Evolutionary conservation across 2,329 filamentous ascomycete genomes (phyloP).

Genomic region (Talaromyces islandicus): DNA sequence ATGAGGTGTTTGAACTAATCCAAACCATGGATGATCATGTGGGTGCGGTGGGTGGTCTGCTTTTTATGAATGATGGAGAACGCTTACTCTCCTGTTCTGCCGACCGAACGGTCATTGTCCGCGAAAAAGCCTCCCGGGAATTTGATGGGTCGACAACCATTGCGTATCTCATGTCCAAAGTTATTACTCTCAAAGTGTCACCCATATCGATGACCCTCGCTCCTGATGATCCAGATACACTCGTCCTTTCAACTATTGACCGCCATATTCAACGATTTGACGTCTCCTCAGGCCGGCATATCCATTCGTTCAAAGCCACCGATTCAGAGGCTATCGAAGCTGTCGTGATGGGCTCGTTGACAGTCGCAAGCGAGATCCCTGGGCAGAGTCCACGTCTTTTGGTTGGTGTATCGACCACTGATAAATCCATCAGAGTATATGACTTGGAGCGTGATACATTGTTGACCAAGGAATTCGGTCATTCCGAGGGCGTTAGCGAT

Average conservation of each 20-base stretch:
- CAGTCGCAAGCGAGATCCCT: conserved; percentile 50
- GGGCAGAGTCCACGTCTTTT: conserved; percentile 60
- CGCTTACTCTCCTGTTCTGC: conserved; percentile 79
- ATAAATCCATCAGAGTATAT: conserved; percentile 92
- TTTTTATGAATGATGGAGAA: conserved; percentile 65
- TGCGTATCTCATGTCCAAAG: conserved; percentile 70
- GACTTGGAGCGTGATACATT: conserved; percentile 70
- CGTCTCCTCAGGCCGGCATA: conserved; percentile 61
- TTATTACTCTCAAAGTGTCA: conserved; percentile 77
- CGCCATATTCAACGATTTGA: conserved; percentile 55
- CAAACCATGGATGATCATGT: conserved; percentile 92
- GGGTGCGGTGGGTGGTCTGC: conserved; percentile 71
- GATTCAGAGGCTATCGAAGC: conserved; percentile 76
- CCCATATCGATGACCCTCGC: conserved; percentile 77
- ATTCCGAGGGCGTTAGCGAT: conserved; percentile 88
- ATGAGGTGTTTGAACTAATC: conserved; percentile 64
- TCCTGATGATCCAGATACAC: conserved; percentile 51
- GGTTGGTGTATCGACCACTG: conserved; percentile 84
- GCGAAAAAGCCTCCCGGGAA: conserved; percentile 69
- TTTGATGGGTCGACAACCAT: conserved; percentile 48
- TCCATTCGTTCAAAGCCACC: conserved; percentile 72
- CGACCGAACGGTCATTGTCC: conserved; percentile 78
- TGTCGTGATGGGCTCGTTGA: conserved; percentile 74
- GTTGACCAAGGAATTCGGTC: conserved; percentile 85
- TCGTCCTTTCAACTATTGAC: conserved; percentile 59